Evolutionary conservation across 2,329 filamentous ascomycete species (phyloP), one percentile per base, ranked within the genome.

Genomic region (Epichloe brachyelytri): DNA sequence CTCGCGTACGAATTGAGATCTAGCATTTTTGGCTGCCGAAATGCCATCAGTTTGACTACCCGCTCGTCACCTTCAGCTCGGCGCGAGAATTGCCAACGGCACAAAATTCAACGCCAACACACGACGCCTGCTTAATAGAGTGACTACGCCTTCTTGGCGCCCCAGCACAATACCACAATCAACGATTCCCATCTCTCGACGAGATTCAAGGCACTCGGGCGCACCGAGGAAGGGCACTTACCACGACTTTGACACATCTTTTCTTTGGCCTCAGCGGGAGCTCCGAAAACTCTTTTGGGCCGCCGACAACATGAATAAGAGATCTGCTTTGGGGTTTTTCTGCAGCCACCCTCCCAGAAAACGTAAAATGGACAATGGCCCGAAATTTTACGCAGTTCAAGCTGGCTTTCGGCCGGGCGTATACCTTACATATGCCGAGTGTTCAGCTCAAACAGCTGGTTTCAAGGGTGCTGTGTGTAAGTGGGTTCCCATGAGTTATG

Each of bases 391-490:
- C 60, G 82, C 77, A 20, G 82, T 85, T 33, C 72, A 73, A 43
- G 71, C 68, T 39, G 81, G 82, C 15, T 69, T 72, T 54, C 66
- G 63, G 12, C 78, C 79, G 0, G 80, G 82, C 7, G 75, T 85
- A n/a, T 85, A 83, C 62, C 64, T 71, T 51, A 75, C 68, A 2
- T 85, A 80, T 72, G 60, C 70, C n/a, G 77, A 82, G 48, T 84
- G 81, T 59, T 71, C 80, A 62, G 67, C 70, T 52, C 78, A 83
- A 61, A 83, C 75, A 38, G 70, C 73, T 0, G 79, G 80, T 2
- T 83, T 76, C 63, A 72, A 68, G 60, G 83, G 83, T 19, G 84
- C 85, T 52, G 68, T 77, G 37, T 88, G 85, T 88, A 71, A 66
- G 83, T 78, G 51, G 15, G 17, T 8, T 34, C n/a, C 17, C 15